A percentile compares a stretch with the other conserved stretches of the same genome.
Evolutionary conservation across 306 rosid species (phyloP).

Genomic region (Clitoria ternatea): DNA sequence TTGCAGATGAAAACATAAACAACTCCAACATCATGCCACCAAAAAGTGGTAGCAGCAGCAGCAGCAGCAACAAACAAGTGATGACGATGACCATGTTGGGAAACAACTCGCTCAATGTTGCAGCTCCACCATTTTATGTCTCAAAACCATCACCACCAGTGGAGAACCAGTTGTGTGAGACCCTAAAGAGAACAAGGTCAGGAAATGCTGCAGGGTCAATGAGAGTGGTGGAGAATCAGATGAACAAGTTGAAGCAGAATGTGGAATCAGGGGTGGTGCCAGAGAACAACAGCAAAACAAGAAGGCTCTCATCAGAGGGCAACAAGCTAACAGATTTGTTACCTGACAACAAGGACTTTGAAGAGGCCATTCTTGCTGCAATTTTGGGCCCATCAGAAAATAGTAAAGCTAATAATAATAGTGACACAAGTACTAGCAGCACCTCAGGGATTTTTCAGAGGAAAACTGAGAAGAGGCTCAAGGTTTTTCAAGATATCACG

Average conservation of each 20-base stretch:
- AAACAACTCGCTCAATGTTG: slow-evolving; percentile 61
- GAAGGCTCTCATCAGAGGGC: slow-evolving; percentile 53
- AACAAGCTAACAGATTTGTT: slow-evolving; percentile 42
- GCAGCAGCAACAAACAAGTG: slow-evolving; percentile 25
- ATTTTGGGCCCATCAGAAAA: slow-evolving; percentile 52
- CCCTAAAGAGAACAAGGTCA: slow-evolving; percentile 87
- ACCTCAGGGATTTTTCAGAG: slow-evolving; percentile 23
- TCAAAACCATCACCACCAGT: slow-evolving; percentile 43
- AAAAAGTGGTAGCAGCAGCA: too few species aligned
- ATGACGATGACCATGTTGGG: slow-evolving; percentile 16
- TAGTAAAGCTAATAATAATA: slow-evolving; percentile 11
- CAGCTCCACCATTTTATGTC: slow-evolving; percentile 79
- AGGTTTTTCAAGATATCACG: slow-evolving; percentile 84
- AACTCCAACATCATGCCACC: slow-evolving; percentile 38
- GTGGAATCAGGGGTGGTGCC: slow-evolving; percentile 33
- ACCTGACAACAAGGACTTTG: slow-evolving; percentile 81
- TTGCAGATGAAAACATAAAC: slow-evolving; percentile 71
- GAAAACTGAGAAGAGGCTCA: slow-evolving; percentile 80
- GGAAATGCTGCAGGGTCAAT: slow-evolving; percentile 58
- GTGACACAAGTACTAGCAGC: background rate
- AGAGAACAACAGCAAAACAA: slow-evolving; percentile 62
- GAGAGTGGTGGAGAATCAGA: slow-evolving; percentile 37
- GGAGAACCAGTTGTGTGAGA: slow-evolving; percentile 50
- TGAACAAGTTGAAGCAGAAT: slow-evolving; percentile 25
- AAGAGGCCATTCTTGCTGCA: slow-evolving; percentile 84